Base-by-base conservation (phyloP, 2,329 filamentous ascomycete species). In the Gliomastix tumulicola region DNA sequence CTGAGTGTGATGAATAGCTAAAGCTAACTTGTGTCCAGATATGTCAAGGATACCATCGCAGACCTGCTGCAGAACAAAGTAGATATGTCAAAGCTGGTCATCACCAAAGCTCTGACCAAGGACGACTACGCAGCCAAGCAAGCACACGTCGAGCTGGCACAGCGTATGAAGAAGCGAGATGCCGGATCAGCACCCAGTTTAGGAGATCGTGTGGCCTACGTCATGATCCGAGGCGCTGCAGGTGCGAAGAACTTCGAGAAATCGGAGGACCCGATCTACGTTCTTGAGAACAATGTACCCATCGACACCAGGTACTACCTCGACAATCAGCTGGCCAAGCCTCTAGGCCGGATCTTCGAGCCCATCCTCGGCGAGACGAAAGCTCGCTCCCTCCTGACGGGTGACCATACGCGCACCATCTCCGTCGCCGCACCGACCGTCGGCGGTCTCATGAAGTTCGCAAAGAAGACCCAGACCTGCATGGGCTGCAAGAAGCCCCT, bases 401-500 rank as follows among this genome's bases (percentile, higher is more conserved):
- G 92, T 41, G 92, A 89, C 48, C 92, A 98, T 62, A 98, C 92
- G 8, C 84, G 92, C n/a, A 79, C 85, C 33, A 94, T 98, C 46
- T 85, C 88, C 2, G 88, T 97, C 18, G 89, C 90, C 4, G 92
- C 88, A 16, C 90, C 94, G 1, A 85, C 84, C 0, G 77, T 95
- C 43, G 92, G 92, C 39, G 92, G 92, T 0, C 69, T 98, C 44
- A 98, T 98, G 92, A 96, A 94, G 64, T 98, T 97, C 56, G 77
- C 92, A 22, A 96, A 95, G 68, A 96, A 94, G 69, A 98, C 92
- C 4, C 82, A 89, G 64, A 97, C 92, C 1, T 98, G 92, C 60
- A 94, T 98, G 84, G 92, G 89, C 4, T 98, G 92, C 77, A 98
- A 97, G 74, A 96, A 96, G 61, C 92, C 92, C 4, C 72, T 98